Percentiles rank a stretch among this genome's conserved stretches.
phyloP scores from a whole-genome alignment of 2,329 filamentous ascomycete species.

The Cladosporium velox region DNA sequence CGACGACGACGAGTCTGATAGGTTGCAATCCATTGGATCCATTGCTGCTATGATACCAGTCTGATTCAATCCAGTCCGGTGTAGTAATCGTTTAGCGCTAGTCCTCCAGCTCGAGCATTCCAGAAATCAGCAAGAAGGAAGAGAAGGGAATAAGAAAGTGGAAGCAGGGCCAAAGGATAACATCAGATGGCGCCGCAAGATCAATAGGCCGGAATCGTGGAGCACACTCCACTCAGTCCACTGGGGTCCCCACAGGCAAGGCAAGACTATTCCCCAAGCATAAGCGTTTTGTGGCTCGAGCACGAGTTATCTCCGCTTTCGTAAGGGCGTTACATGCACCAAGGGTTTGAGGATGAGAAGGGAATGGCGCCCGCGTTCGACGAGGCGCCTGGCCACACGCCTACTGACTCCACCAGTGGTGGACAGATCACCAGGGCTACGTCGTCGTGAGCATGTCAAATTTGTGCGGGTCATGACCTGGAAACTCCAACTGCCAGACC shows the following conservation, averaged over 20 bases:
- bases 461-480: slow-evolving; percentile 11
- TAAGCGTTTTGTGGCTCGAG: slow-evolving; percentile 20
- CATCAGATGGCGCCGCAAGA: slow-evolving; percentile 17
- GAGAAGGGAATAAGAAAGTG: slow-evolving; percentile 14
- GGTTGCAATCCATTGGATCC: slow-evolving; percentile 21
- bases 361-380: slow-evolving; percentile 20
- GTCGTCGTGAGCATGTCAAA: slow-evolving; percentile 3
- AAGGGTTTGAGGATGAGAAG: slow-evolving; percentile 18
- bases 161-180: slow-evolving; percentile 19
- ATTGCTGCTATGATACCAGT: slow-evolving; percentile 15
- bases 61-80: neutral
- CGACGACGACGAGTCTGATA: slow-evolving; percentile 35
- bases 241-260: slow-evolving; percentile 20
- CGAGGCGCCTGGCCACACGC: slow-evolving; percentile 21
- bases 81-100: neutral
- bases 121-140: slow-evolving; percentile 15
- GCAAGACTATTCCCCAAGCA: slow-evolving; percentile 18
- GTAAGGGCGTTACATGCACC: slow-evolving; percentile 18
- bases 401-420: slow-evolving; percentile 14
- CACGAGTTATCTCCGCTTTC: slow-evolving; percentile 22
- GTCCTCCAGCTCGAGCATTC: slow-evolving; percentile 5
- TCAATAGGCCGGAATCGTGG: slow-evolving; percentile 17
- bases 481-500: slow-evolving; percentile 5
- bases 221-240: slow-evolving; percentile 15
- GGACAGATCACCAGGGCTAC: neutral